These are phyloP conservation scores for Vitis riparia DNA, from an alignment of 164 flowering plant species.

Conservation along the genomic window DNA sequence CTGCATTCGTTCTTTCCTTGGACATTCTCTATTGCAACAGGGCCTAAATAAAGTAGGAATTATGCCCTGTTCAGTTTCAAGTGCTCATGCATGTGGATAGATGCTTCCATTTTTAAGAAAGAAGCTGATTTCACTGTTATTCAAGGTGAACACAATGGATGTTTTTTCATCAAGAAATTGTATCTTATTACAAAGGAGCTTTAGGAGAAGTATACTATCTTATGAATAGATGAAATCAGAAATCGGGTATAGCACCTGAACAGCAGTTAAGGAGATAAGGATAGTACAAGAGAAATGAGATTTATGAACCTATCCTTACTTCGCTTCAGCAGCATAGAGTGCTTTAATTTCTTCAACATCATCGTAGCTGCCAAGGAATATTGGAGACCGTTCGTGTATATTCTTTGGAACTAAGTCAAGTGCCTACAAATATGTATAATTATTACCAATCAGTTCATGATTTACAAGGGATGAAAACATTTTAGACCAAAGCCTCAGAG, in stretches of 20 bases:
- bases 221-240: slow-evolving; percentile 6
- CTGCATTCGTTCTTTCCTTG: too few species aligned
- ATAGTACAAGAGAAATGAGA: background rate
- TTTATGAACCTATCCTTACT: slow-evolving; percentile 18
- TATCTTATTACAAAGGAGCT: slow-evolving; percentile 10
- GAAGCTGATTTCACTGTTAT: too few species aligned
- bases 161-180: slow-evolving; percentile 12
- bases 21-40: too few species aligned
- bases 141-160: background rate
- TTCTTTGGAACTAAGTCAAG: slow-evolving; percentile 83
- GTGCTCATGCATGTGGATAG: too few species aligned
- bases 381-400: slow-evolving; percentile 92
- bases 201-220: slow-evolving; percentile 13
- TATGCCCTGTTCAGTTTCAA: too few species aligned
- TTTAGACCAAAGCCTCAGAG: background rate
- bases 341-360: slow-evolving; percentile 93
- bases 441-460: background rate
- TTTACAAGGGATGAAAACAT: background rate
- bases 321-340: slow-evolving; percentile 69
- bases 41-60: too few species aligned
- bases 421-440: slow-evolving; percentile 50
- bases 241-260: background rate
- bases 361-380: slow-evolving; percentile 93
- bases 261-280: background rate
- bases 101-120: too few species aligned